Percentiles rank a stretch among this genome's conserved stretches.
Evolutionary conservation across 2,329 filamentous ascomycete genomes (phyloP).

Genomic region (Xylariaceae sp.): DNA sequence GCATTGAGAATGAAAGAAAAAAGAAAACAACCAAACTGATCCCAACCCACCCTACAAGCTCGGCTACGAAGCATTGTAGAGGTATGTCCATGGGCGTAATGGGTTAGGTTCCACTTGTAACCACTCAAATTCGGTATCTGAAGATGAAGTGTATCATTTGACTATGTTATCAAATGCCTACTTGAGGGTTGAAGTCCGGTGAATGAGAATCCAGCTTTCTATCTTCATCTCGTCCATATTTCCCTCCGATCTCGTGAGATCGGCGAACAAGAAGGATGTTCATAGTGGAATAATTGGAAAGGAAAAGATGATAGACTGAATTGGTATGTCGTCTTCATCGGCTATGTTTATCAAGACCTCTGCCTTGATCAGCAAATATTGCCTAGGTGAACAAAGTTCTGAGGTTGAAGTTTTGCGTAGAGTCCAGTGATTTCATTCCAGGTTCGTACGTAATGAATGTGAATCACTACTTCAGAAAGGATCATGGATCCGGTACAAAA

Average conservation of each 20-base stretch:
- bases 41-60: conserved; percentile 1
- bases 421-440: not conserved
- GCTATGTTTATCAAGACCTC: not conserved
- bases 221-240: not conserved
- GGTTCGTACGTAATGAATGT: not conserved
- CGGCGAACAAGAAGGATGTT: not conserved
- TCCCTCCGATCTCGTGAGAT: not conserved
- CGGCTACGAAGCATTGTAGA: not conserved
- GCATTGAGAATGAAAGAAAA: not conserved
- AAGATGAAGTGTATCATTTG: too few species aligned
- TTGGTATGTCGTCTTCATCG: not conserved
- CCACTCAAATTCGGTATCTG: too few species aligned
- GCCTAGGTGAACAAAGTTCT: not conserved
- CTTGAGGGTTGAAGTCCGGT: too few species aligned
- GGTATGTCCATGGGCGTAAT: not conserved
- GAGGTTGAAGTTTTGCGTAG: not conserved
- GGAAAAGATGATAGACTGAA: not conserved
- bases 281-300: not conserved
- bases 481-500: not conserved
- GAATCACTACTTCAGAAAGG: not conserved
- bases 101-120: too few species aligned
- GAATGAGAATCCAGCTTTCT: too few species aligned
- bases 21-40: not conserved
- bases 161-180: too few species aligned
- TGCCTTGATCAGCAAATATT: not conserved